A percentile compares a stretch with the other conserved stretches of the same genome.
These are phyloP conservation scores for Nicotiana rustica DNA, from an alignment of 305 asterid genomes.

Conservation along the genomic window DNA sequence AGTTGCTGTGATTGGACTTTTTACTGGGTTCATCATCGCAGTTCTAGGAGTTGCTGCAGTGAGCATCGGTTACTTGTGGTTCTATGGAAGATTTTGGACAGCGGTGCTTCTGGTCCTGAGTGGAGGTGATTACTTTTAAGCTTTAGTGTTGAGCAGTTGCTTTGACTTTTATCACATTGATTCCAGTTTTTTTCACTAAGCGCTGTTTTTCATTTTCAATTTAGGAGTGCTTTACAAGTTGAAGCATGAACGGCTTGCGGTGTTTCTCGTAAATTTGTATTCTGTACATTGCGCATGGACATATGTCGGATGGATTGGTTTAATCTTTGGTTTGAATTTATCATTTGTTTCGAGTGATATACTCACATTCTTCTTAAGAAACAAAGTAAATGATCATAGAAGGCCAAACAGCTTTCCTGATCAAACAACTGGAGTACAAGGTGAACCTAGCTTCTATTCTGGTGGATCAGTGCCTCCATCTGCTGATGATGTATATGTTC, in stretches of 20 bases:
- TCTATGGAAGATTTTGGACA: conserved; percentile 93
- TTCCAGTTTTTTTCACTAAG: conserved; percentile 16
- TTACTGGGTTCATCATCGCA: conserved; percentile 70
- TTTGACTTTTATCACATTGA: conserved; percentile 37
- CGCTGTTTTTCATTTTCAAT: conserved; percentile 39
- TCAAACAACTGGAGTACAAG: conserved; percentile 65
- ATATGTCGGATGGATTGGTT: conserved; percentile 83
- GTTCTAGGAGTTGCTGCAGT: conserved; percentile 55
- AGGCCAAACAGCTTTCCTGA: conserved; percentile 57
- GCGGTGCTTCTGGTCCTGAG: conserved; percentile 61
- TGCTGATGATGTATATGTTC: conserved; percentile 49
- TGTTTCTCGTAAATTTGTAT: conserved; percentile 67
- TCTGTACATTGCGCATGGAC: conserved; percentile 82
- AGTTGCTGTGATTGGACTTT: conserved; percentile 63
- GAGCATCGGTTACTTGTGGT: conserved; percentile 67
- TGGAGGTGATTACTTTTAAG: conserved; percentile 65
- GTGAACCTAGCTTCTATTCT: conserved; percentile 54
- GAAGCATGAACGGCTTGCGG: conserved; percentile 70
- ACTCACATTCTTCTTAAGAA: conserved; percentile 70
- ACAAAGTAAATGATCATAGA: conserved; percentile 66
- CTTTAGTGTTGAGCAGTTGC: conserved; percentile 38
- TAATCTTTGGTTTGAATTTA: conserved; percentile 73
- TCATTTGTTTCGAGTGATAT: conserved; percentile 89
- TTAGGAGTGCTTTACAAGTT: conserved; percentile 73
- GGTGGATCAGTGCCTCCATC: conserved; percentile 62